These are phyloP conservation scores for Nannochloropsis gaditana DNA, from an alignment of 108 stramenopile species.

Conservation along the genomic window DNA sequence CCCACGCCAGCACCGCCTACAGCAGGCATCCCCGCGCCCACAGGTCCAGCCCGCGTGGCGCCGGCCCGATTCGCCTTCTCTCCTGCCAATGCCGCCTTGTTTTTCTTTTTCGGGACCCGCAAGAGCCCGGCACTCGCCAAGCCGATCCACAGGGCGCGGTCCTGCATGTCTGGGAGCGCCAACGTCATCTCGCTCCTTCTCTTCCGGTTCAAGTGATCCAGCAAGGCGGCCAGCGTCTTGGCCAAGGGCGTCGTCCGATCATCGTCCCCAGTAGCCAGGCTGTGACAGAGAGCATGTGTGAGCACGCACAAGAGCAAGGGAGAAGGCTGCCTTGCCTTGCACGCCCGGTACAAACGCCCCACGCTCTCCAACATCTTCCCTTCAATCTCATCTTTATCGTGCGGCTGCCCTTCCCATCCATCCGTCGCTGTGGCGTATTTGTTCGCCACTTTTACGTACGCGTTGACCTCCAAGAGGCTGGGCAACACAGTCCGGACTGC, in stretches of 20 bases:
- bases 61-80: not conserved
- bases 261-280: not conserved
- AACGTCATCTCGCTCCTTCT: not conserved
- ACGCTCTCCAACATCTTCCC: not conserved
- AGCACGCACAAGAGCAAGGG: not conserved
- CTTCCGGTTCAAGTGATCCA: constrained; percentile 9
- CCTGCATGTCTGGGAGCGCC: not conserved
- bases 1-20: not conserved
- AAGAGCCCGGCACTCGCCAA: not conserved
- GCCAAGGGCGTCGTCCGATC: not conserved
- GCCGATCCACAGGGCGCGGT: not conserved
- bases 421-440: not conserved
- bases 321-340: constrained; percentile 19
- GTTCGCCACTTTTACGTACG: not conserved
- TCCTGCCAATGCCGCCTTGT: not conserved
- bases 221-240: constrained; percentile 4
- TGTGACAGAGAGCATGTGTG: not conserved
- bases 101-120: not conserved
- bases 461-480: not conserved
- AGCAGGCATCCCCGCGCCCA: not conserved
- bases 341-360: not conserved
- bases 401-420: not conserved
- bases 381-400: not conserved
- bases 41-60: not conserved
- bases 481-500: not conserved